phyloP scores from a whole-genome alignment of 805 yeast species.

The Lachancea mirantina region DNA sequence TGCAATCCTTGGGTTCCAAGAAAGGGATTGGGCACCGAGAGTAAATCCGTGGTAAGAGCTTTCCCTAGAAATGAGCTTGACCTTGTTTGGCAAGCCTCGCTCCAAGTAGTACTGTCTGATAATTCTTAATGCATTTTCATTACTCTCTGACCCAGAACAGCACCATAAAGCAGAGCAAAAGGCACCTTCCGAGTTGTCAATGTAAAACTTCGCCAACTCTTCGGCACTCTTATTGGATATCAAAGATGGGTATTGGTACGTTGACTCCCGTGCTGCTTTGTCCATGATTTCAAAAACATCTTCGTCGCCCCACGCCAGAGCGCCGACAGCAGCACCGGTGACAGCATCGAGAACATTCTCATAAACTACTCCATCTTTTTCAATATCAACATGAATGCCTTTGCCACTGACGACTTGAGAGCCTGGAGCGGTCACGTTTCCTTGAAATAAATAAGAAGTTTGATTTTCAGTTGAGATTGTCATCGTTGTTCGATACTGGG shows the following conservation, averaged over 20 bases:
- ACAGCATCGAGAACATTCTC: constrained; percentile 36
- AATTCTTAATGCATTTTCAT: constrained; percentile 58
- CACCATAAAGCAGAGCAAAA: constrained; percentile 40
- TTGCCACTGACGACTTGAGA: constrained; percentile 38
- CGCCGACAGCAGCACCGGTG: constrained; percentile 51
- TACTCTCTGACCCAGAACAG: constrained; percentile 63
- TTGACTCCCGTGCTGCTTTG: constrained; percentile 33
- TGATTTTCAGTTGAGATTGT: too few species aligned
- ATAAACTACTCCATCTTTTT: constrained; percentile 35
- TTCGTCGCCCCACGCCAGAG: constrained; percentile 39
- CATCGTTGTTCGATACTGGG: too few species aligned
- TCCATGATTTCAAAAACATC: constrained; percentile 30
- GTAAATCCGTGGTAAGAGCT: constrained; percentile 46
- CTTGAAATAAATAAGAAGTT: constrained; percentile 39
- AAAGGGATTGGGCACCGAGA: constrained; percentile 39
- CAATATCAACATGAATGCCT: constrained; percentile 37
- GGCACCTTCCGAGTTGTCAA: constrained; percentile 33
- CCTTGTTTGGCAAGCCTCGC: constrained; percentile 36
- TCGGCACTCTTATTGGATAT: constrained; percentile 36
- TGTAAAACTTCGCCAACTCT: constrained; percentile 36
- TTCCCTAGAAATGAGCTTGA: constrained; percentile 37
- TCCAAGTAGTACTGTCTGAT: constrained; percentile 43
- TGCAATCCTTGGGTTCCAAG: constrained; percentile 33
- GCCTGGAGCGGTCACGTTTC: constrained; percentile 32
- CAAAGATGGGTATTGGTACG: constrained; percentile 33